Evolutionary conservation across 2,329 filamentous ascomycete genomes (phyloP).

Genomic region (Diaporthe batatas): DNA sequence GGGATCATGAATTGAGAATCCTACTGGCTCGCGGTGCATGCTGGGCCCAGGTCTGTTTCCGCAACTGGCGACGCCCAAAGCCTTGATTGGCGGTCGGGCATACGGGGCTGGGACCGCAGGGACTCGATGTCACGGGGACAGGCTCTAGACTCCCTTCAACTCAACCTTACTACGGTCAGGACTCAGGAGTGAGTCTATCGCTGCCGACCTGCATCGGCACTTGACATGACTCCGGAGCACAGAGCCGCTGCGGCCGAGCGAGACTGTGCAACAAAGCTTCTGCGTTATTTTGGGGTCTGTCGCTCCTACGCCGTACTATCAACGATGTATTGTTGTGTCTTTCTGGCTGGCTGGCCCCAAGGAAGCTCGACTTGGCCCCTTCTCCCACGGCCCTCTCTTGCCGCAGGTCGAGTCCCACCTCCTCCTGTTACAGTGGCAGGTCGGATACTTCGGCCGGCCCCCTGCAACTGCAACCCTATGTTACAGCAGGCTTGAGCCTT

Average conservation of each 20-base stretch:
- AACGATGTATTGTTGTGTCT: too few relatives aligned
- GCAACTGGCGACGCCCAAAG: neutral
- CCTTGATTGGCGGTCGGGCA: neutral
- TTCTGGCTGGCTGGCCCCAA: neutral
- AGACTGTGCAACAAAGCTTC: slow-evolving; percentile 6
- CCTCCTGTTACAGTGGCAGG: slow-evolving; percentile 15
- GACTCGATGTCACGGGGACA: neutral
- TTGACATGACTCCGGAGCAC: neutral
- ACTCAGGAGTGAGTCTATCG: too few relatives aligned
- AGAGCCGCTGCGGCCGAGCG: neutral
- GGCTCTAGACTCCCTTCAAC: neutral
- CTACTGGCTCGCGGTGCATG: slow-evolving; percentile 2
- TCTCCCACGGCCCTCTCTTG: neutral
- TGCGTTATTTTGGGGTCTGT: neutral
- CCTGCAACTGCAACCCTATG: neutral
- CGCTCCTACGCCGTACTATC: too few relatives aligned
- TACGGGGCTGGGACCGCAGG: neutral
- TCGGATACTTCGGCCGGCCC: slow-evolving; percentile 10
- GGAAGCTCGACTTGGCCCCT: neutral
- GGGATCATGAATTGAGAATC: too few relatives aligned
- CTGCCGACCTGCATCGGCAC: neutral
- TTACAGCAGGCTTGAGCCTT: slow-evolving; percentile 7
- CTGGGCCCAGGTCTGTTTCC: neutral
- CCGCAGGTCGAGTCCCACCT: neutral
- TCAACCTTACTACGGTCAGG: neutral